Percentiles rank a stretch among this genome's conserved stretches.
Conservation (phyloP, 305 asterid species). For the Fraxinus latifolia region DNA sequence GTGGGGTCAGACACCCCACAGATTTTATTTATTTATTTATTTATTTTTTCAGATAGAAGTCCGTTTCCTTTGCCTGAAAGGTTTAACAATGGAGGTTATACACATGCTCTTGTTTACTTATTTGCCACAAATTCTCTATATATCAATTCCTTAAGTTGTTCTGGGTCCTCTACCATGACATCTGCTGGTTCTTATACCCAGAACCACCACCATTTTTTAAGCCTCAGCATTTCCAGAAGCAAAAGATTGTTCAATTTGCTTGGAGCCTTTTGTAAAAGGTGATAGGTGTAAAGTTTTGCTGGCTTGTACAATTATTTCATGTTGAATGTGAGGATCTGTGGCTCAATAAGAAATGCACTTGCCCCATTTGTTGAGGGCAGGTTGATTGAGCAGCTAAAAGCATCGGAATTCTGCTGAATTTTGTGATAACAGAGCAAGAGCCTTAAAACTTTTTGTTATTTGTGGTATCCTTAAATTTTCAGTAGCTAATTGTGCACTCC, state of each 20-base stretch:
- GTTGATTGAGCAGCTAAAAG: slow-evolving; percentile 6
- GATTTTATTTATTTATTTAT: too few relatives aligned
- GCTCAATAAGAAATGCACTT: slow-evolving; percentile 31
- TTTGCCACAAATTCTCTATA: slow-evolving; percentile 56
- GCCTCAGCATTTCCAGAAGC: neutral
- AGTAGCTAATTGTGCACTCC: neutral
- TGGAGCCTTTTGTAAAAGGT: neutral
- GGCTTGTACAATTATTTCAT: neutral
- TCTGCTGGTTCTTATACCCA: neutral
- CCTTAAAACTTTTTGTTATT: neutral
- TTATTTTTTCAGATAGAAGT: slow-evolving; percentile 18
- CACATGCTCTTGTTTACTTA: slow-evolving; percentile 50
- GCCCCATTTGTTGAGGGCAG: slow-evolving; percentile 50
- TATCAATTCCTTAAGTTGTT: slow-evolving; percentile 48
- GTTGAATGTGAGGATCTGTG: neutral
- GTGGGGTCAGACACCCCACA: neutral
- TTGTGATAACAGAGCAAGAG: neutral
- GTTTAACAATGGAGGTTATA: slow-evolving; percentile 38
- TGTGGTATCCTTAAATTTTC: neutral
- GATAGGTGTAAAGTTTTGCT: neutral
- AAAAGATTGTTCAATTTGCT: neutral
- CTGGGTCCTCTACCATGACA: neutral
- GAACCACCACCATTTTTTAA: neutral
- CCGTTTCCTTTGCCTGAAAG: slow-evolving; percentile 41
- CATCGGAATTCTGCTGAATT: neutral